phyloP scores from a whole-genome alignment of 2,329 filamentous ascomycete species.

The Nigrospora osmanthi region DNA sequence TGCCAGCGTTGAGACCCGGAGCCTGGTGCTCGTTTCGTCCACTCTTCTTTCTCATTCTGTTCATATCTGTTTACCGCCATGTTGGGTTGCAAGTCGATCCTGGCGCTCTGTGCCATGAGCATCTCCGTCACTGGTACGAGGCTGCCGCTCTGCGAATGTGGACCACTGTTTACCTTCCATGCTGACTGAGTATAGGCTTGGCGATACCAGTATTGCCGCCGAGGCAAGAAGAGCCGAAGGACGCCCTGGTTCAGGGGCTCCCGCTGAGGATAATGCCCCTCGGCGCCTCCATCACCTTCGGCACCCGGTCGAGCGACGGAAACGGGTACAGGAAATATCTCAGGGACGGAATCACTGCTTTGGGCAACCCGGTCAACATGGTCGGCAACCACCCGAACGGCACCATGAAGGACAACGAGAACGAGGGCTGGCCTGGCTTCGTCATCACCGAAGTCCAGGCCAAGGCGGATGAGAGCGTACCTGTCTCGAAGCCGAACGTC shows the following conservation, averaged over 20 bases:
- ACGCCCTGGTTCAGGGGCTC: conserved; percentile 11
- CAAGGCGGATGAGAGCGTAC: conserved; percentile 19
- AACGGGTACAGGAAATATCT: conserved; percentile 29
- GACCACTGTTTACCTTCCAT: too few relatives aligned
- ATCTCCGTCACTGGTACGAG: background rate
- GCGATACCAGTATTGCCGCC: background rate
- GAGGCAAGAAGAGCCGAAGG: background rate
- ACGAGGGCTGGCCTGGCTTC: conserved; percentile 27
- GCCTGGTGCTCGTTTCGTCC: background rate
- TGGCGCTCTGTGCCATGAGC: background rate
- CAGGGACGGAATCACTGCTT: conserved; percentile 19
- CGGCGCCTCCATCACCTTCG: conserved; percentile 29
- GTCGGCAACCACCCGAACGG: conserved; percentile 27
- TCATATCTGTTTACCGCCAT: background rate
- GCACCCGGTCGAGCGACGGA: conserved; percentile 19
- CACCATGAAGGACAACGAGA: conserved; percentile 24
- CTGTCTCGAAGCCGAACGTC: conserved; percentile 23
- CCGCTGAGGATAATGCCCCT: conserved; percentile 26
- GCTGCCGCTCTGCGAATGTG: too few relatives aligned
- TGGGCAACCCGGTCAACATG: conserved; percentile 25
- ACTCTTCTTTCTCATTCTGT: too few relatives aligned
- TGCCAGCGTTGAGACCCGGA: too few relatives aligned
- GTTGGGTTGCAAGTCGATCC: background rate
- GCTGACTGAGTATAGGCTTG: background rate
- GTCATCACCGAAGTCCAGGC: conserved; percentile 22